Conservation (phyloP, 1,139 yeast species). For the Yamadazyma spencermartinsiae region DNA sequence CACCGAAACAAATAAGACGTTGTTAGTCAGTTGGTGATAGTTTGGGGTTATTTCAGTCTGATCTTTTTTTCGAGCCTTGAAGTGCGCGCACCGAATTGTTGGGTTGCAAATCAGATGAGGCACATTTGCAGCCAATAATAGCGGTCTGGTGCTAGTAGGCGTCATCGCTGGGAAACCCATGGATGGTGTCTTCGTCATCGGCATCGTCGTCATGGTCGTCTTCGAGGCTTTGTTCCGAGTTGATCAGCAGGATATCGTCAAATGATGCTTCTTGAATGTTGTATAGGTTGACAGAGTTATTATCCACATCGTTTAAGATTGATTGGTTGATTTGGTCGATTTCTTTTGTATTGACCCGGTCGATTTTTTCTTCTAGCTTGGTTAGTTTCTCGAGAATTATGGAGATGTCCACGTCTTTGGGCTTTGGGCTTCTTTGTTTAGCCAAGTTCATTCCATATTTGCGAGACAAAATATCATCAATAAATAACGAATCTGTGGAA, state of each 20-base stretch:
- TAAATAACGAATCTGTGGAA: conserved; percentile 37
- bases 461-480: conserved; percentile 30
- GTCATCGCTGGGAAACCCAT: conserved; percentile 11
- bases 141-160: not conserved
- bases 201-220: conserved; percentile 1
- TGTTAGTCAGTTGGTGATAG: no score
- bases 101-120: no score
- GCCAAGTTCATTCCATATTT: conserved; percentile 23
- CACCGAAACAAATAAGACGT: no score
- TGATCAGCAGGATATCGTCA: conserved; percentile 22
- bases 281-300: conserved; percentile 18
- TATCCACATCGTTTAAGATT: conserved; percentile 16
- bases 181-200: conserved; percentile 11
- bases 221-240: conserved; percentile 12
- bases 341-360: conserved; percentile 8
- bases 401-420: conserved; percentile 15
- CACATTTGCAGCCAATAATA: no score
- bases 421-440: conserved; percentile 12
- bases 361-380: conserved; percentile 14
- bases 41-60: not conserved
- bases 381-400: conserved; percentile 14
- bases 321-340: conserved; percentile 10
- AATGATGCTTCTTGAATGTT: conserved; percentile 24
- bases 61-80: not conserved
- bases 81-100: no score